Base-by-base conservation (phyloP, 352 stramenopile genomes). In the Globisporangium cystogenes region DNA sequence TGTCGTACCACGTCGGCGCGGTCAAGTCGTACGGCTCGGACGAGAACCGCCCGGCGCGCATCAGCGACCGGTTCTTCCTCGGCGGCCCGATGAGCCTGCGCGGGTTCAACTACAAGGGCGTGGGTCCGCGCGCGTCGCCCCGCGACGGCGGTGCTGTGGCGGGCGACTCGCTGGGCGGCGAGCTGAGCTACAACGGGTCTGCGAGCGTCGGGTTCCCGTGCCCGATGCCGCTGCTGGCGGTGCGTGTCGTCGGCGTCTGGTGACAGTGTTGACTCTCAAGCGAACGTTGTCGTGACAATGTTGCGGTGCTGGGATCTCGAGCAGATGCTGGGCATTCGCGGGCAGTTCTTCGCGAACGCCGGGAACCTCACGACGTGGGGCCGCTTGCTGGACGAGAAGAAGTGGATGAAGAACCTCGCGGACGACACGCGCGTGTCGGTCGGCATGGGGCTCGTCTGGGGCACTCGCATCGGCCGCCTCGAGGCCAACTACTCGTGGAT, bases 401-500 rank as follows among this genome's bases (percentile, higher is more conserved):
- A 93, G 55, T 96, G 87, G 74, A 87, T 97, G 71, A 90, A 86
- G 60, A 90, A 95, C 52, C 64, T 97, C 35, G 67, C 80, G 5
- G 70, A 92, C 42, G 90, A 96, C 64, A 95, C 86, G 31, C 82
- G 90, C 42, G 73, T 93, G 31, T 82, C 88, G 7, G 75, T 95
- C 11, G 90, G 90, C 27, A 57, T 95, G 51, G 90, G 87, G 6
- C 72, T 96, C 59, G 86, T 95, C 53, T 92, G 86, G 72, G 83
- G 80, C 53, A 95, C 86, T 24, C 74, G 72, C 37, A 82, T 96
- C 53, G 86, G 86, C 23, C 85, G 86, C 46, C 83, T 96, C 51
- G 86, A 96, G 78, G 86, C 86, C 55, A 96, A 94, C 67, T 96
- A 96, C 58, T 96, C 85, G 68, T 96, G 85, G 81, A 87, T 96